Percentiles rank a stretch among this genome's conserved stretches.
These are phyloP conservation scores for Clonostachys rosea DNA, from an alignment of 2,329 filamentous ascomycete genomes.

Conservation along the genomic window DNA sequence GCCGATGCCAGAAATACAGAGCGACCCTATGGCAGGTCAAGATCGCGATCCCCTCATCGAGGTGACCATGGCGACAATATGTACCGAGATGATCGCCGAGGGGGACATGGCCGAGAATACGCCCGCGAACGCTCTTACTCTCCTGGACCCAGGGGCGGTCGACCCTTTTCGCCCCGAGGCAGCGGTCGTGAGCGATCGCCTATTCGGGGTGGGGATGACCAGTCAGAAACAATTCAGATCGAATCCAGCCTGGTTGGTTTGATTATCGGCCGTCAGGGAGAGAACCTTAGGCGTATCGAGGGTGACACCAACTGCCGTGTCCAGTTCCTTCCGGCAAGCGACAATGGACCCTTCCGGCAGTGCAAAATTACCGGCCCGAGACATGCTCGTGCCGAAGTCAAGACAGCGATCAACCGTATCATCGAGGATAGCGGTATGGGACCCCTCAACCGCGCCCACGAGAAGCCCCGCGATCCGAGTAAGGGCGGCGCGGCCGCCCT, in stretches of 20 bases:
- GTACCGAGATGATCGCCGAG: slow-evolving; percentile 80
- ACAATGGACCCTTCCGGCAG: slow-evolving; percentile 70
- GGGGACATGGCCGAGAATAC: slow-evolving; percentile 36
- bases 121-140: slow-evolving; percentile 72
- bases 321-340: slow-evolving; percentile 77
- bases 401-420: slow-evolving; percentile 78
- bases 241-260: slow-evolving; percentile 83
- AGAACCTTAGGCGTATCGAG: slow-evolving; percentile 84
- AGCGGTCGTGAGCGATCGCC: slow-evolving; percentile 57
- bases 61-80: slow-evolving; percentile 74
- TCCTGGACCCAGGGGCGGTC: slow-evolving; percentile 48
- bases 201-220: slow-evolving; percentile 53
- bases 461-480: slow-evolving; percentile 31
- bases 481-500: slow-evolving; percentile 41
- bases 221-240: slow-evolving; percentile 77
- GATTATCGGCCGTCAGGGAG: slow-evolving; percentile 86
- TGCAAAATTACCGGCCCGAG: slow-evolving; percentile 80
- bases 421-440: slow-evolving; percentile 70
- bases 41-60: slow-evolving; percentile 71
- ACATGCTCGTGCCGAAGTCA: slow-evolving; percentile 70
- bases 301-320: slow-evolving; percentile 77
- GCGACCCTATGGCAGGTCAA: slow-evolving; percentile 57
- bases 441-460: slow-evolving; percentile 37
- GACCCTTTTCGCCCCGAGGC: slow-evolving; percentile 52
- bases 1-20: slow-evolving; percentile 25